Conservation (phyloP, 371 early-diverging fungal species). For the Capillidium heterosporum region DNA sequence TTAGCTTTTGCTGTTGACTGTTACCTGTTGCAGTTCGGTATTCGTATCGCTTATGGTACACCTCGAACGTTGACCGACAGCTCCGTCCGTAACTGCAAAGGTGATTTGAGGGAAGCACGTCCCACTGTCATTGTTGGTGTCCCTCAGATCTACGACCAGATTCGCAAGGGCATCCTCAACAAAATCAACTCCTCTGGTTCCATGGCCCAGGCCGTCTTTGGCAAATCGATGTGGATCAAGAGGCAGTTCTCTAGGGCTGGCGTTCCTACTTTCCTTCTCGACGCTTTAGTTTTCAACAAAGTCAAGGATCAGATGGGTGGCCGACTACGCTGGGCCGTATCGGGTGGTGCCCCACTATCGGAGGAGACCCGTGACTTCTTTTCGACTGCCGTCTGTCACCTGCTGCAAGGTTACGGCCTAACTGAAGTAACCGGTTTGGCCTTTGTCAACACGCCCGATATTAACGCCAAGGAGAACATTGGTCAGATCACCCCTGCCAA, state of each 20-base stretch:
- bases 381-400: slow-evolving; percentile 57
- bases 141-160: slow-evolving; percentile 83
- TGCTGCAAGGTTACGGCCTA: slow-evolving; percentile 89
- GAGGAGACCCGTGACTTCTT: slow-evolving; percentile 72
- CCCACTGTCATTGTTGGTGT: slow-evolving; percentile 90
- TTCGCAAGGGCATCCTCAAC: slow-evolving; percentile 66
- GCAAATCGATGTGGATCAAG: slow-evolving; percentile 55
- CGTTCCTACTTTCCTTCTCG: slow-evolving; percentile 55
- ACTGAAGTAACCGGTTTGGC: slow-evolving; percentile 40
- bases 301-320: slow-evolving; percentile 88
- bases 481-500: slow-evolving; percentile 71
- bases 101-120: slow-evolving; percentile 80
- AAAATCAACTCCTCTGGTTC: slow-evolving; percentile 45
- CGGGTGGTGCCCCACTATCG: slow-evolving; percentile 90
- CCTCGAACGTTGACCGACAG: slow-evolving; percentile 76
- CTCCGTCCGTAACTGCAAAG: slow-evolving; percentile 77
- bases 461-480: slow-evolving; percentile 31
- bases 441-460: slow-evolving; percentile 37
- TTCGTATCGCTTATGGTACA: slow-evolving; percentile 75
- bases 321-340: slow-evolving; percentile 64
- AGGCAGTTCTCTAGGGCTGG: slow-evolving; percentile 24
- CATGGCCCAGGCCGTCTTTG: slow-evolving; percentile 48
- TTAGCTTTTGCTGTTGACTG: slow-evolving; percentile 72
- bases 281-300: slow-evolving; percentile 70
- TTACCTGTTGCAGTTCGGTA: slow-evolving; percentile 49